Conservation (phyloP, 176 grass and related monocot species). For the Oryza glumipatula region DNA sequence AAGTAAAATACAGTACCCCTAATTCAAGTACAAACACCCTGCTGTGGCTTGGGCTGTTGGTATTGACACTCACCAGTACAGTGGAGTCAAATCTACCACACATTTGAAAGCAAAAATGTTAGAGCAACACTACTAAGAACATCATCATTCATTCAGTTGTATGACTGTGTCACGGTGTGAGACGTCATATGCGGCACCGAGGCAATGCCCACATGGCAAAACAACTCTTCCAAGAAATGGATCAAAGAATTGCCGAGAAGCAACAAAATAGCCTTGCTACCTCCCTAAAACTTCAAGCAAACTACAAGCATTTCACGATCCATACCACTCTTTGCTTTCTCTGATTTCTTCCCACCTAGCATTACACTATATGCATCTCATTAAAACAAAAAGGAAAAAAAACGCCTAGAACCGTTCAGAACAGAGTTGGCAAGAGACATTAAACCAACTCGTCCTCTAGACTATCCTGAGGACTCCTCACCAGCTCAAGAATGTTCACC, state of each 20-base stretch:
- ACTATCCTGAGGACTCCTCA: conserved; percentile 66
- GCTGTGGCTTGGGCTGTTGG: neutral
- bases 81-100: neutral
- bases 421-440: conserved; percentile 17
- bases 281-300: conserved; percentile 34
- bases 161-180: neutral
- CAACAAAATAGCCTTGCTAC: conserved; percentile 39
- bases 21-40: neutral
- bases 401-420: conserved; percentile 21
- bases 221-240: conserved; percentile 29
- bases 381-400: conserved; percentile 41
- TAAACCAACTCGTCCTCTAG: conserved; percentile 67
- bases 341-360: conserved; percentile 6
- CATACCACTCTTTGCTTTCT: conserved; percentile 27
- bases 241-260: conserved; percentile 44
- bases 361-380: conserved; percentile 55
- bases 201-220: conserved; percentile 31
- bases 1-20: neutral
- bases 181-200: conserved; percentile 32
- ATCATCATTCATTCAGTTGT: neutral
- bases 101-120: neutral
- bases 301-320: conserved; percentile 57
- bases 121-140: neutral
- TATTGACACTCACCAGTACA: neutral
- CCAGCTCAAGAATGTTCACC: conserved; percentile 82